A percentile compares a stretch with the other conserved stretches of the same genome.
Conservation (phyloP, 805 yeast species). For the Pichia sporocuriosa region DNA sequence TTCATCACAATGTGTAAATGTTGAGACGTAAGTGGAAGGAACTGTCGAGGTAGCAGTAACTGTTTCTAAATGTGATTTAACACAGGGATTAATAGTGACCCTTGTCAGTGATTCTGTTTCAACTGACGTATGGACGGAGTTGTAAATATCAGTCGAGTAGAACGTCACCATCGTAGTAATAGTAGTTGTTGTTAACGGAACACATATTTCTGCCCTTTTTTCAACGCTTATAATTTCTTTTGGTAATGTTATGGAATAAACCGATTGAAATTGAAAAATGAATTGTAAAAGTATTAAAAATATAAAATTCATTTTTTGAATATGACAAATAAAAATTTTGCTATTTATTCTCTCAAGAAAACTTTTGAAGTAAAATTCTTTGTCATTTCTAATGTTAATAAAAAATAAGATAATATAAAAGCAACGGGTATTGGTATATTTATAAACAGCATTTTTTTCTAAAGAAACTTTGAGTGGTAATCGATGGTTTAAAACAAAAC, state of each 20-base stretch:
- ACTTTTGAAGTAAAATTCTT: too few relatives aligned
- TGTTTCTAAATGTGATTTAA: background rate
- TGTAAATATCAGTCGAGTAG: background rate
- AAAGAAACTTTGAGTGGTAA: too few relatives aligned
- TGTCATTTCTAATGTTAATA: too few relatives aligned
- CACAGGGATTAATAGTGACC: background rate
- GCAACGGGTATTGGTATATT: too few relatives aligned
- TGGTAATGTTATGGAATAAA: background rate
- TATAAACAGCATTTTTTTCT: too few relatives aligned
- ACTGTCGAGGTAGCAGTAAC: background rate
- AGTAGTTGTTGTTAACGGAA: conserved; percentile 1
- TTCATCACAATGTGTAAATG: conserved; percentile 13
- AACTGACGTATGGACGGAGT: background rate
- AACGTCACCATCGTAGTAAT: background rate
- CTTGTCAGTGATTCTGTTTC: background rate
- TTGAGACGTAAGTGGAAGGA: conserved; percentile 8
- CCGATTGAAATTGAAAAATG: background rate
- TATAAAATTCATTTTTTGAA: background rate
- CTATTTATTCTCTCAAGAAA: background rate
- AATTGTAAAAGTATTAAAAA: background rate
- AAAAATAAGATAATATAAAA: too few relatives aligned
- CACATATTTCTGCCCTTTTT: background rate
- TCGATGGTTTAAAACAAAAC: too few relatives aligned
- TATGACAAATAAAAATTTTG: background rate
- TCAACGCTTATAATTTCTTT: background rate